Percentiles rank a stretch among this genome's conserved stretches.
Conservation (phyloP, 768 basidiomycete species). For the Auriscalpium orientale region DNA sequence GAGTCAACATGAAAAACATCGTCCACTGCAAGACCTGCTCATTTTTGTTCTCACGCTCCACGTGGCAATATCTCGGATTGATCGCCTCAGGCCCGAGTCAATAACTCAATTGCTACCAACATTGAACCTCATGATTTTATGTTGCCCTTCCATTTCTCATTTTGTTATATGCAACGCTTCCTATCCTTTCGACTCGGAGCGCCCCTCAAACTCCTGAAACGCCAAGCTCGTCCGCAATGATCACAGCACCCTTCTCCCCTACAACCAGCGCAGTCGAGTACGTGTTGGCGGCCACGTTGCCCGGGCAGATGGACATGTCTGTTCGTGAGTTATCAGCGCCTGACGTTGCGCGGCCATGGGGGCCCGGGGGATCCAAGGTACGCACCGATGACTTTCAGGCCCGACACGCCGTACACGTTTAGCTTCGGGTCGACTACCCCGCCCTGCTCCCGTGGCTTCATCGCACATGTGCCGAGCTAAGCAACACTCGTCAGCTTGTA, state of each 20-base stretch:
- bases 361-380: not conserved
- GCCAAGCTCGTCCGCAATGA: slow-evolving; percentile 46
- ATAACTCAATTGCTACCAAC: too few species aligned
- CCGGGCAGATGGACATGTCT: slow-evolving; percentile 28
- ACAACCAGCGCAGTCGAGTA: slow-evolving; percentile 35
- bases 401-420: slow-evolving; percentile 52
- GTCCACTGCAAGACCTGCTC: too few species aligned
- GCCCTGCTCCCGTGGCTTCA: slow-evolving; percentile 48
- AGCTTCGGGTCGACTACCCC: slow-evolving; percentile 55
- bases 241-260: slow-evolving; percentile 52
- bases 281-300: slow-evolving; percentile 34
- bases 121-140: too few species aligned
- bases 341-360: not conserved
- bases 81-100: too few species aligned
- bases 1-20: too few species aligned
- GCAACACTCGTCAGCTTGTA: not conserved
- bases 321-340: not conserved
- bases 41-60: too few species aligned
- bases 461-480: slow-evolving; percentile 54
- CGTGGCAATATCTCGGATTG: too few species aligned
- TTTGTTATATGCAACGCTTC: not conserved
- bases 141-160: too few species aligned
- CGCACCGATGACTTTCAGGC: slow-evolving; percentile 44
- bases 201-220: slow-evolving; percentile 5
- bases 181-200: not conserved